Conservation (phyloP, 257 asterid genomes). For the Petrea volubilis region DNA sequence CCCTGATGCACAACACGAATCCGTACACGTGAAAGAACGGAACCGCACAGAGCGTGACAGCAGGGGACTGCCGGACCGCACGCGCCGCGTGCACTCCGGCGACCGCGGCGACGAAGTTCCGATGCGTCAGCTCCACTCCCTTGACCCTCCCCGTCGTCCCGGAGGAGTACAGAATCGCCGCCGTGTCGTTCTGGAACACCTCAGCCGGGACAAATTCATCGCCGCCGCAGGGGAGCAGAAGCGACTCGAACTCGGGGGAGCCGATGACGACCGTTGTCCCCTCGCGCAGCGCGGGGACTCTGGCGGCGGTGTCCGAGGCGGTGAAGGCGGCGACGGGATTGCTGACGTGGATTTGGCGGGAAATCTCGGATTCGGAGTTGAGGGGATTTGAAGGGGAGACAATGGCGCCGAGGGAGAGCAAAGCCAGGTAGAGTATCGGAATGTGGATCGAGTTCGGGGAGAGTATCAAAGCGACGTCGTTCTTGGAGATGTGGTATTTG, state of each 20-base stretch:
- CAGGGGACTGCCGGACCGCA: constrained; percentile 23
- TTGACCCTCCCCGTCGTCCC: constrained; percentile 81
- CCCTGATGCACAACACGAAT: constrained; percentile 53
- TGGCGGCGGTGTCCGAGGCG: constrained; percentile 28
- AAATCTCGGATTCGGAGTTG: constrained; percentile 49
- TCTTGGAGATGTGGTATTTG: constrained; percentile 37
- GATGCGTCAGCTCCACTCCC: constrained; percentile 72
- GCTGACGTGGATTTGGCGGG: constrained; percentile 44
- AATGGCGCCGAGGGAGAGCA: constrained; percentile 63
- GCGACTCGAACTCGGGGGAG: constrained; percentile 43
- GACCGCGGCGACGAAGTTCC: constrained; percentile 52
- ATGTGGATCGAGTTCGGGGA: constrained; percentile 54
- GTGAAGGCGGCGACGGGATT: constrained; percentile 53
- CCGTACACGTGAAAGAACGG: constrained; percentile 84
- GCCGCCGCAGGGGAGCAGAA: constrained; percentile 21
- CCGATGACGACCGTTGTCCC: constrained; percentile 41
- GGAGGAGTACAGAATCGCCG: constrained; percentile 78
- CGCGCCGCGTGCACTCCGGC: constrained; percentile 38
- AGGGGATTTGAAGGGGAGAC: constrained; percentile 71
- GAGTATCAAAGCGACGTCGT: constrained; percentile 59
- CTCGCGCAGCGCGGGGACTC: constrained; percentile 37
- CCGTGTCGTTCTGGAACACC: constrained; percentile 46
- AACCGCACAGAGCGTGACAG: constrained; percentile 50
- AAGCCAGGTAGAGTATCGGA: constrained; percentile 58
- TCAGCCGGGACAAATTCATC: background rate